These are phyloP conservation scores for Vigna angularis DNA, from an alignment of 306 rosid genomes.

Conservation along the genomic window DNA sequence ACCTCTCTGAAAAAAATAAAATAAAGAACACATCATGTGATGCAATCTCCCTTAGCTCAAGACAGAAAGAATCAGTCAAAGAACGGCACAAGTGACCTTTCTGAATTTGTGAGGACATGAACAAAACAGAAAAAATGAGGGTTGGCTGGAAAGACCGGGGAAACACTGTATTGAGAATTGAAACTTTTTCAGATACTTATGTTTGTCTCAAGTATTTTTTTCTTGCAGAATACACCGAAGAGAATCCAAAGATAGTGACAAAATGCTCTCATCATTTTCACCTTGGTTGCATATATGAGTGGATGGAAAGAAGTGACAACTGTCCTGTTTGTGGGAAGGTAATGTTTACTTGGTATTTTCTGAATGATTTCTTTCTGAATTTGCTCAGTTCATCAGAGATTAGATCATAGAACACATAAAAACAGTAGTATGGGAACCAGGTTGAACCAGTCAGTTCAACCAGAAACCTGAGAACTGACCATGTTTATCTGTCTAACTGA, in stretches of 20 bases:
- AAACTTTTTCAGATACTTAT: slow-evolving; percentile 34
- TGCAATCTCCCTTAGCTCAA: neutral
- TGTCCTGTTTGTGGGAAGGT: slow-evolving; percentile 99
- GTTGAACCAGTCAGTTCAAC: slow-evolving; percentile 1
- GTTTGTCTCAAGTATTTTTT: slow-evolving; percentile 26
- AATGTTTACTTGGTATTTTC: slow-evolving; percentile 37
- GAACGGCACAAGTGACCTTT: neutral
- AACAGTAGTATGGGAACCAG: neutral
- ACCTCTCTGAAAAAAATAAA: neutral
- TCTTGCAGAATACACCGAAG: slow-evolving; percentile 79
- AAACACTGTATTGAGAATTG: slow-evolving; percentile 21
- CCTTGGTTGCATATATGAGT: slow-evolving; percentile 98
- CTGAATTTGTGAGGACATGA: neutral
- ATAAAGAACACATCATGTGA: neutral
- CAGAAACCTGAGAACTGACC: neutral
- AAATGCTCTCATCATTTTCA: slow-evolving; percentile 95
- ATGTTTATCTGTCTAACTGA: too few species aligned
- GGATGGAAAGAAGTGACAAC: slow-evolving; percentile 99
- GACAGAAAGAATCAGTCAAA: neutral
- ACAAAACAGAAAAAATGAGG: neutral
- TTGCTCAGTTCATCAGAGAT: slow-evolving; percentile 24
- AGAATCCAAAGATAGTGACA: slow-evolving; percentile 92
- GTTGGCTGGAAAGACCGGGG: neutral
- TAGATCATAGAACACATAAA: neutral
- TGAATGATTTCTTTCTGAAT: slow-evolving; percentile 30